These are phyloP conservation scores for Lachancea thermotolerans DNA, from an alignment of 805 yeast genomes.

Conservation along the genomic window DNA sequence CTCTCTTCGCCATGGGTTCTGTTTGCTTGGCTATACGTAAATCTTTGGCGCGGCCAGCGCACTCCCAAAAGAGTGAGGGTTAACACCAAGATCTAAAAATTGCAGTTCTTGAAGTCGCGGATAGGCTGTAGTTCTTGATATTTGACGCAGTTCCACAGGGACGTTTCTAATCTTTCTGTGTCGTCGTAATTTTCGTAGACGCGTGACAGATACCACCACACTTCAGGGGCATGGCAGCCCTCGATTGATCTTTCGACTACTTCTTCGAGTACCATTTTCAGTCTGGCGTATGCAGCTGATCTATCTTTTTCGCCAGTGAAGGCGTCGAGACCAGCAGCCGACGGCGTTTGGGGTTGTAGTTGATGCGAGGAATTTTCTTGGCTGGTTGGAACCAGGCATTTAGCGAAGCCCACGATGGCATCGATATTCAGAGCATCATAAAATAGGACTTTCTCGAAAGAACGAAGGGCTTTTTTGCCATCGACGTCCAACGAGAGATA, in stretches of 20 bases:
- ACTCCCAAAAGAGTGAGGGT: too few species aligned
- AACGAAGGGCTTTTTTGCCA: constrained; percentile 45
- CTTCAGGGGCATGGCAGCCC: constrained; percentile 46
- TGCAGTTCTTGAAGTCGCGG: constrained; percentile 31
- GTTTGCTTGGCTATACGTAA: too few species aligned
- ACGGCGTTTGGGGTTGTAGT: neutral
- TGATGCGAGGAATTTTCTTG: neutral
- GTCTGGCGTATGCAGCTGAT: constrained; percentile 53
- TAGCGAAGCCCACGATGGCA: constrained; percentile 50
- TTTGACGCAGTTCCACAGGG: constrained; percentile 59
- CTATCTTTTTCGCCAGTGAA: constrained; percentile 52
- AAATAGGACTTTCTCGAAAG: constrained; percentile 58
- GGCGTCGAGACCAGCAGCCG: constrained; percentile 5
- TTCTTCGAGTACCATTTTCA: constrained; percentile 36
- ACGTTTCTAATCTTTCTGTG: constrained; percentile 38
- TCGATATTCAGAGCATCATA: constrained; percentile 40
- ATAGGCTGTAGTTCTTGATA: constrained; percentile 59
- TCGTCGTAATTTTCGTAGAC: constrained; percentile 57
- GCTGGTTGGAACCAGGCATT: constrained; percentile 40
- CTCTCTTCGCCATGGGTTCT: too few species aligned
- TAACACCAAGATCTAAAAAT: constrained; percentile 11
- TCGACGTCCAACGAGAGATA: constrained; percentile 34
- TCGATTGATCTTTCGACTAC: constrained; percentile 32
- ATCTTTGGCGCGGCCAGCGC: too few species aligned
- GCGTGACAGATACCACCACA: constrained; percentile 62